Base-by-base conservation (phyloP, 78 protist genomes). In the Mantamonas sphyraenae region DNA sequence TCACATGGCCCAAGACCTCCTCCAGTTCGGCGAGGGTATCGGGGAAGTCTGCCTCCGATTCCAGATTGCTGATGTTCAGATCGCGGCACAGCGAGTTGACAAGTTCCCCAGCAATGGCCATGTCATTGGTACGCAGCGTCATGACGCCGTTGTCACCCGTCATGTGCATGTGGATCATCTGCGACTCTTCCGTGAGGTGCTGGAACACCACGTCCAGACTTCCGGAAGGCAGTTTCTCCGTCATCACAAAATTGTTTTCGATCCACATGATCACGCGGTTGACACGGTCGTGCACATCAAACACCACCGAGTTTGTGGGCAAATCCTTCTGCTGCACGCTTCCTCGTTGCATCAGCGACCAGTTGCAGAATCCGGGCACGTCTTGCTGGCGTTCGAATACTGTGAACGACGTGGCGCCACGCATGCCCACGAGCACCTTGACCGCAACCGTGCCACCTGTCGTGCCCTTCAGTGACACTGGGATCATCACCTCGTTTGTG, bases 51-150 rank as follows among this genome's bases (percentile, higher is more conserved):
- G 73, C 73, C 31, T 10, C 22, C 34, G 40, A 17, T 19, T 71
- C 83, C 26, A 68, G 17, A 12, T 68, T 50, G 62, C 1, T 26
- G n/a, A 70, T 3, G 10, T 33, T 24, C 30, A 79, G 58, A 30
- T 24, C 40, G 3, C 5, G 5, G 50, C 66, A 34, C 30, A 80
- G 30, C 38, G 73, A 79, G 40, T 72, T 67, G 30, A 80, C 10
- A 17, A 80, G 22, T 16, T 80, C 85, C 22, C 71, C 85, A 24
- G 61, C 63, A 7, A 66, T 14, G 30, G 62, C 80, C 71, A 80
- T 80, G 26, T 33, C 2, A 42, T 73, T 57, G 10, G 63, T 40
- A 0, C 62, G 40, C 39, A 75, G 3, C 16, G n/a, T 0, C 34
- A 73, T 5, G 22, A 42, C 22, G 47, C 47, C 47, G 47, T 10